Percentiles rank a stretch among this genome's conserved stretches.
These are phyloP conservation scores for Fusarium sp. DNA, from an alignment of 2,329 filamentous ascomycete species.

Conservation along the genomic window DNA sequence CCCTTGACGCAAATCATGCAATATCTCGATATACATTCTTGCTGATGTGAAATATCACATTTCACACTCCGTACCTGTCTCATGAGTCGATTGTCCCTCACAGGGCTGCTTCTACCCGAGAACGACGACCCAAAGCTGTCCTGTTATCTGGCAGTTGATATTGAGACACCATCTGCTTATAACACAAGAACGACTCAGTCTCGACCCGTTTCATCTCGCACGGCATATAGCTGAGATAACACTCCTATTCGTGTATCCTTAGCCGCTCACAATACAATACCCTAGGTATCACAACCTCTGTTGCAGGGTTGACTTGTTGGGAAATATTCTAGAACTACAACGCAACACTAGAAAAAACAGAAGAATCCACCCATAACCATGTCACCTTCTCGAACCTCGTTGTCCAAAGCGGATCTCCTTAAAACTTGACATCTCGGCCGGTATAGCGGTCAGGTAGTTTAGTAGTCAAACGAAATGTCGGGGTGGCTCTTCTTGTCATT, in stretches of 20 bases:
- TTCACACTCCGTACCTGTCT: constrained; percentile 5
- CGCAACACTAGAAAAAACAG: constrained; percentile 20
- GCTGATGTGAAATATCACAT: constrained; percentile 11
- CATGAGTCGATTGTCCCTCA: constrained; percentile 4
- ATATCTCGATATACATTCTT: not conserved
- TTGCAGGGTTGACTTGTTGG: constrained; percentile 34
- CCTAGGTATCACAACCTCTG: constrained; percentile 8
- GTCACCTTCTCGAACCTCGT: constrained; percentile 19
- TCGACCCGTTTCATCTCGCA: constrained; percentile 22
- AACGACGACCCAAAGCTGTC: constrained; percentile 10
- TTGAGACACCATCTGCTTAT: constrained; percentile 29
- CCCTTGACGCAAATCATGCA: not conserved
- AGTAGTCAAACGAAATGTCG: constrained; percentile 3
- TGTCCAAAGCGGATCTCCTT: constrained; percentile 33
- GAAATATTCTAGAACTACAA: constrained; percentile 36
- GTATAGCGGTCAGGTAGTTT: constrained; percentile 27
- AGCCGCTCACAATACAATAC: constrained; percentile 11
- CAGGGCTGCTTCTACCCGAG: not conserved
- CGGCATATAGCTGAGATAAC: constrained; percentile 14
- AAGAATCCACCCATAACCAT: constrained; percentile 27
- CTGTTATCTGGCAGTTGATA: constrained; percentile 13
- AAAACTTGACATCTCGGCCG: constrained; percentile 37
- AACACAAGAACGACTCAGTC: constrained; percentile 7
- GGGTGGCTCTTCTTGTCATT: not conserved
- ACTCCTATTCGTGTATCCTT: constrained; percentile 14